A percentile compares a stretch with the other conserved stretches of the same genome.
Conservation (phyloP, 192 early-diverging fungal species). For the Entomortierella chlamydospora region DNA sequence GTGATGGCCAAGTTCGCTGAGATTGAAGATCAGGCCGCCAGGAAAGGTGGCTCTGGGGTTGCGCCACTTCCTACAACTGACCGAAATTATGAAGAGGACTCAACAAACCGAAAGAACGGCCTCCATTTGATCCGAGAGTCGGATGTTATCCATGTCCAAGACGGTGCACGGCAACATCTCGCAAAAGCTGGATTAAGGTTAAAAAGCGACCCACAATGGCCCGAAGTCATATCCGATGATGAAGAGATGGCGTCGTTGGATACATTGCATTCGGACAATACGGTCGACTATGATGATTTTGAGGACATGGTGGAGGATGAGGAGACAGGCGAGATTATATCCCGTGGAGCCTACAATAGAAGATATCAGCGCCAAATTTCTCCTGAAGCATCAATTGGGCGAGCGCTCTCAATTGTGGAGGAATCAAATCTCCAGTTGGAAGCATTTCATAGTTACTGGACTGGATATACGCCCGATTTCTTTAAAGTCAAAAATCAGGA, state of each 20-base stretch:
- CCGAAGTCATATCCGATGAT: slow-evolving; percentile 15
- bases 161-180: slow-evolving; percentile 11
- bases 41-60: not conserved
- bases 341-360: slow-evolving; percentile 12
- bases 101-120: slow-evolving; percentile 4
- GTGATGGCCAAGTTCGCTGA: slow-evolving; percentile 59
- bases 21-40: slow-evolving; percentile 40
- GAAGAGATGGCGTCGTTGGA: slow-evolving; percentile 39
- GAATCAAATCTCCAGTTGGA: slow-evolving; percentile 22
- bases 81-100: not conserved
- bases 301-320: slow-evolving; percentile 43
- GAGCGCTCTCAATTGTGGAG: slow-evolving; percentile 20
- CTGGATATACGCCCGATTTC: slow-evolving; percentile 29
- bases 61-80: not conserved
- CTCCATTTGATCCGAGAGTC: not conserved
- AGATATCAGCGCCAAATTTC: not conserved
- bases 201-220: slow-evolving; percentile 13
- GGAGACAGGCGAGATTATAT: slow-evolving; percentile 28
- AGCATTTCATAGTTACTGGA: slow-evolving; percentile 49
- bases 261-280: slow-evolving; percentile 18
- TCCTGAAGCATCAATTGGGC: not conserved
- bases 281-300: slow-evolving; percentile 17
- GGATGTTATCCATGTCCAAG: slow-evolving; percentile 12
- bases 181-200: not conserved
- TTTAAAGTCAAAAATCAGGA: slow-evolving; percentile 50